phyloP scores from a whole-genome alignment of 768 basidiomycete species.

The Chalciporus piperatus region DNA sequence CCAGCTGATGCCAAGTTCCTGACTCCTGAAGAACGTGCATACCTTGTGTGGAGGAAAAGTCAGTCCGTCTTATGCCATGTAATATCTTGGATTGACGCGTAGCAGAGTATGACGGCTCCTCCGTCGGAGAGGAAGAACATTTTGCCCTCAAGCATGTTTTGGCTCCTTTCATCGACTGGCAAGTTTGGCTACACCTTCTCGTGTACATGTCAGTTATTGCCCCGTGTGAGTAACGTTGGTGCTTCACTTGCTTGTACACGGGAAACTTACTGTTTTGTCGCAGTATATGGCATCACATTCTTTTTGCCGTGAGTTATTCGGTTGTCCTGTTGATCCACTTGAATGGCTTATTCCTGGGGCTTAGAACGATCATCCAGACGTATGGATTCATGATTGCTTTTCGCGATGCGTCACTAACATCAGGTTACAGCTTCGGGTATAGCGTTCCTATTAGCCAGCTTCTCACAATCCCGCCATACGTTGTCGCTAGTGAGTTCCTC shows the following conservation, averaged over 20 bases:
- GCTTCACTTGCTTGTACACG: background rate
- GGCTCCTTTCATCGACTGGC: conserved; percentile 62
- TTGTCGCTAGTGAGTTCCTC: conserved; percentile 52
- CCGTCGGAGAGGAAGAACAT: conserved; percentile 44
- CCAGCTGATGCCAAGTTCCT: conserved; percentile 19
- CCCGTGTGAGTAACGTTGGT: conserved; percentile 52
- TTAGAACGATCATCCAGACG: conserved; percentile 59
- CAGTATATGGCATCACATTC: conserved; percentile 68
- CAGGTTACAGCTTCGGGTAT: conserved; percentile 52
- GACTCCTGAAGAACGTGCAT: conserved; percentile 15
- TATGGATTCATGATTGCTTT: conserved; percentile 12
- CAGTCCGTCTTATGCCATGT: background rate
- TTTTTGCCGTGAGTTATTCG: conserved; percentile 58
- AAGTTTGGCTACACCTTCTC: conserved; percentile 33
- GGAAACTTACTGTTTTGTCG: conserved; percentile 1
- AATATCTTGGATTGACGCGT: conserved; percentile 52
- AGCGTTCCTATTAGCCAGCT: conserved; percentile 55
- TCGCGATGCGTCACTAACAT: background rate
- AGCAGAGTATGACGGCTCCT: conserved; percentile 33
- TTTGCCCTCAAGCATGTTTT: conserved; percentile 53
- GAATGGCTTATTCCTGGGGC: background rate
- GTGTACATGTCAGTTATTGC: conserved; percentile 48
- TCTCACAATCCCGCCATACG: conserved; percentile 66
- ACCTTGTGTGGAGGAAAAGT: conserved; percentile 19
- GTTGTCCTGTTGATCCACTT: background rate